Base-by-base conservation (phyloP, 2,329 filamentous ascomycete species). In the Nectriaceae sp. region DNA sequence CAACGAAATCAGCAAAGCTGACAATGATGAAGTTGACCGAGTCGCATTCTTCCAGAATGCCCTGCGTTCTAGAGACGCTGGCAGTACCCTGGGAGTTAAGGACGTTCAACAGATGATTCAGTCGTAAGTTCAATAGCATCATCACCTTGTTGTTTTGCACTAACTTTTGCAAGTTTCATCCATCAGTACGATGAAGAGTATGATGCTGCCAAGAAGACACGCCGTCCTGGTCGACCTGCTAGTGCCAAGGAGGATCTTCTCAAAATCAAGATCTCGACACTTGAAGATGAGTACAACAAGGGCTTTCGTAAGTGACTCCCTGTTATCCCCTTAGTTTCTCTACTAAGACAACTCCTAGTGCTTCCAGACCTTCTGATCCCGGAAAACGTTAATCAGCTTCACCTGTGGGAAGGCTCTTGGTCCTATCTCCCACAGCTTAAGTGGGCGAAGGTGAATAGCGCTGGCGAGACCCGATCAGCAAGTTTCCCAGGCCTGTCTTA, bases 361-460 rank as follows among this genome's bases (percentile, higher is more conserved):
- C 69, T 95, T 35, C 92, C 93, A 0, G 89, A 97, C 65, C 73
- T 97, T 45, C 80, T 83, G 46, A 79, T 84, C 36, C 75, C 78
- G 35, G 79, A 85, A 40, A 90, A 85, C 57, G 71, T 89, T 43
- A 70, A 77, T 48, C 78, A 81, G 56, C 70, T 97, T 35, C 79
- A 83, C 54, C 76, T 78, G 19, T 97, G 91, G 90, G 88, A 90
- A 55, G 88, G 89, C 4, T 82, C 88, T 21, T 97, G 93, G 93
- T 79, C 88, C 8, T 87, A 87, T 60, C 77, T 97, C 53, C 83
- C 85, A 26, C 86, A 80, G 8, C 68, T 97, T 57, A 83, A 85
- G 50, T 97, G 92, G 78, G 77, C 90, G 52, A 85, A 90, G 52
- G 75, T 97, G 47, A 80, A 80, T 4, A 83, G 78, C 47, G 76